Evolutionary conservation across 1,284 basidiomycete species (phyloP), one percentile per base, ranked within the genome.

Genomic region (Ganoderma sinense): DNA sequence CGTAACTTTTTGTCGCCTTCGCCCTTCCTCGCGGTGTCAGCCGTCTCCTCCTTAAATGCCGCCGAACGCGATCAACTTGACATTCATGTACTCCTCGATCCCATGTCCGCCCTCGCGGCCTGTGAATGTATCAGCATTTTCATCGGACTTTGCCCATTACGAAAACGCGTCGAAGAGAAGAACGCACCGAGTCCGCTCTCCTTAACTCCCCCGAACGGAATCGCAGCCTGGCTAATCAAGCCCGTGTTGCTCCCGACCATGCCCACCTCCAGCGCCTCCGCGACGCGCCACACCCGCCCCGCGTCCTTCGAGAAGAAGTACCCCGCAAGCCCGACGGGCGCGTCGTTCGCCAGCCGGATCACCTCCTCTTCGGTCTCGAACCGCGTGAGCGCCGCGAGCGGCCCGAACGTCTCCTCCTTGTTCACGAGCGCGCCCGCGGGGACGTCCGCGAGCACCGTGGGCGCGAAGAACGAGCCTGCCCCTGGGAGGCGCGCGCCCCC

Each of bases 341-440:
- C 87, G 74, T 91, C 84, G 81, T 99, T 99, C 40, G 97, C 97
- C 67, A 94, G 83, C 76, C 87, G 87, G 69, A 99, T 84, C 3
- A 97, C 97, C 79, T 99, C 93, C 63, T 96, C 95, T 82, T 99
- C 98, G 0, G 94, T 94, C 78, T 94, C 91, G 80, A 99, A 99
- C 77, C 92, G 93, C 80, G 84, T 88, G 40, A 94, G 81, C 8
- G 92, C 90, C 0, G 93, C 94, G 45, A 95, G 78, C 0, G 96
- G 96, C 0, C 96, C 96, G 76, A 97, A 97, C 0, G 96, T 97
- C 84, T 97, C 96, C 80, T 97, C 96, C 18, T 78, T 76, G 75
- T 89, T 87, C 72, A 95, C 75, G 36, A 85, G 84, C 43, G 91
- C 90, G 39, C 89, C 84, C 26, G 84, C 63, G 1, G 95, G 89